Evolutionary conservation across 2,329 filamentous ascomycete species (phyloP).

Genomic region (Neonectria faginata): DNA sequence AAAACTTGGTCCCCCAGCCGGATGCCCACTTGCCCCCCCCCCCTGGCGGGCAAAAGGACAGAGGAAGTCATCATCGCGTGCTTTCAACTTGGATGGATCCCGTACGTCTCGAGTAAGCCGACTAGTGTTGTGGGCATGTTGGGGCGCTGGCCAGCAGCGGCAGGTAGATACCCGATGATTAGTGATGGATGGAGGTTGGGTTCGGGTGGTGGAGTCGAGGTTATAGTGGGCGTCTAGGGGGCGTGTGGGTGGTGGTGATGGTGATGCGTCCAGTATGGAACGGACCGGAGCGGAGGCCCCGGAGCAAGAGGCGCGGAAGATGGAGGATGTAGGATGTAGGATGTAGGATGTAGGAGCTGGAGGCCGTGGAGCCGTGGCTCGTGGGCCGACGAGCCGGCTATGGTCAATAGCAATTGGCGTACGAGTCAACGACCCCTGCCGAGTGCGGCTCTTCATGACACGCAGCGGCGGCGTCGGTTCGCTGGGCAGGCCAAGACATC

Average conservation of each 20-base stretch:
- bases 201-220: background rate
- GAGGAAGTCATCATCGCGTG: conserved; percentile 10
- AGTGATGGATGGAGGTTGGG: too few species aligned
- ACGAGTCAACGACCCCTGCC: conserved; percentile 18
- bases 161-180: background rate
- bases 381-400: background rate
- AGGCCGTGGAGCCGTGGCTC: background rate
- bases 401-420: too few species aligned
- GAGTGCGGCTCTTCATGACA: conserved; percentile 6
- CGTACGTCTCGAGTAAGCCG: background rate
- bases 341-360: too few species aligned
- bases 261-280: background rate
- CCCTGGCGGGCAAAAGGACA: background rate
- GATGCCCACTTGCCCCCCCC: background rate
- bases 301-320: background rate
- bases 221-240: background rate
- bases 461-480: background rate
- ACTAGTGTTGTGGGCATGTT: background rate
- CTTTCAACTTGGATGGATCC: background rate
- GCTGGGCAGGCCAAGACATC: background rate
- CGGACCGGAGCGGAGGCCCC: background rate
- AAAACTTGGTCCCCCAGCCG: background rate
- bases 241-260: background rate
- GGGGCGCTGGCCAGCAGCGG: conserved; percentile 11
- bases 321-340: too few species aligned